phyloP scores from a whole-genome alignment of 2,329 filamentous ascomycete genomes.

The Fusarium sp. region DNA sequence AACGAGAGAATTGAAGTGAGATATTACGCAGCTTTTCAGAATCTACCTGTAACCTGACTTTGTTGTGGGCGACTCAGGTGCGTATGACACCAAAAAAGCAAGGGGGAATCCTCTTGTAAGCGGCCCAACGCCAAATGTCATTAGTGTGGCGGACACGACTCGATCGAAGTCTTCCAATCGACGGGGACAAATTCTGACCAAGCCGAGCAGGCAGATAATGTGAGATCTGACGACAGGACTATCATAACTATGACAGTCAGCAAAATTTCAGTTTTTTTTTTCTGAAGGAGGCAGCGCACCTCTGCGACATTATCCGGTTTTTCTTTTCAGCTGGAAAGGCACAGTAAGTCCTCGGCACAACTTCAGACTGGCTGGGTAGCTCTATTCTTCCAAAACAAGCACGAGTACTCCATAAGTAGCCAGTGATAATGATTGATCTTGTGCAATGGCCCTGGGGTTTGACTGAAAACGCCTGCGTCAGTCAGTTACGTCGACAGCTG shows the following conservation, averaged over 20 bases:
- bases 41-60: constrained; percentile 5
- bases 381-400: not conserved
- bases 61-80: constrained; percentile 21
- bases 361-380: not conserved
- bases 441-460: constrained; percentile 1
- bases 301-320: not conserved
- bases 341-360: not conserved
- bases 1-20: constrained; percentile 19
- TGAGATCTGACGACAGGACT: constrained; percentile 39
- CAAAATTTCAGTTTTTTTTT: not conserved
- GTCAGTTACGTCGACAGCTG: constrained; percentile 23
- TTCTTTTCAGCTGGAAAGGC: not conserved
- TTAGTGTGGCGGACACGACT: constrained; percentile 25
- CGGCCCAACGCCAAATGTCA: constrained; percentile 16
- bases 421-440: not conserved
- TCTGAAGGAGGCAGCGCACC: not conserved
- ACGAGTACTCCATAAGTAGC: no score
- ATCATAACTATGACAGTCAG: constrained; percentile 1
- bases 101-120: constrained; percentile 29
- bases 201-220: constrained; percentile 22
- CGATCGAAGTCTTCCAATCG: constrained; percentile 19
- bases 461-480: not conserved
- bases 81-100: constrained; percentile 38
- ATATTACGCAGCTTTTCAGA: constrained; percentile 25
- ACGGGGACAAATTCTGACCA: constrained; percentile 10